These are phyloP conservation scores for Penicillium lividum DNA, from an alignment of 495 filamentous ascomycete genomes.

Conservation along the genomic window DNA sequence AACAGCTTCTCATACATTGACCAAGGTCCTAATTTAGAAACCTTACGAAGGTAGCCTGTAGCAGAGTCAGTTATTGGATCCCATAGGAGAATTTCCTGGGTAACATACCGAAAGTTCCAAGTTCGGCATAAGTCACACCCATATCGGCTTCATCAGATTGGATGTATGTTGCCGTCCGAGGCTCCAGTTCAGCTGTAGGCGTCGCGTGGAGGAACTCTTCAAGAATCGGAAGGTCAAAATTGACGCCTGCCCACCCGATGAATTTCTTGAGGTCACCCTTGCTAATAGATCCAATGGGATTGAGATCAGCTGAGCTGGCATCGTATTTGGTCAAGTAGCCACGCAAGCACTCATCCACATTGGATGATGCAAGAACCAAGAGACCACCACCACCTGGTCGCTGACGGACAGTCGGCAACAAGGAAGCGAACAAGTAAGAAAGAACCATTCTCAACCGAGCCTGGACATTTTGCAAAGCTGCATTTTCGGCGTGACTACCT, in stretches of 20 bases:
- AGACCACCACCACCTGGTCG: constrained; percentile 56
- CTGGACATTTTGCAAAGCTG: constrained; percentile 81
- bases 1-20: constrained; percentile 69
- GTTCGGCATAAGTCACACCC: constrained; percentile 60
- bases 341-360: constrained; percentile 57
- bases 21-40: constrained; percentile 71
- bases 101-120: constrained; percentile 54
- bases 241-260: constrained; percentile 62
- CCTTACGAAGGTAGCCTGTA: constrained; percentile 58
- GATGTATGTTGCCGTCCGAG: constrained; percentile 60
- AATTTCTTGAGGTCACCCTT: constrained; percentile 79
- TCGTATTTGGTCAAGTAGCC: constrained; percentile 79
- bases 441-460: constrained; percentile 79
- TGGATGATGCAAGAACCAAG: constrained; percentile 64
- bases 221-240: constrained; percentile 72
- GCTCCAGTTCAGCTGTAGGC: constrained; percentile 84
- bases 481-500: constrained; percentile 59
- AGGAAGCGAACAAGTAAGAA: constrained; percentile 71
- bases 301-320: constrained; percentile 59
- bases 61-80: not conserved
- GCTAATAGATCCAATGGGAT: constrained; percentile 71
- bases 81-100: not conserved
- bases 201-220: constrained; percentile 70
- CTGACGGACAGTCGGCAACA: constrained; percentile 59
- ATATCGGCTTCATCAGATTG: constrained; percentile 72